Base-by-base conservation (phyloP, 768 basidiomycete species). In the Lactarius sanguifluus region DNA sequence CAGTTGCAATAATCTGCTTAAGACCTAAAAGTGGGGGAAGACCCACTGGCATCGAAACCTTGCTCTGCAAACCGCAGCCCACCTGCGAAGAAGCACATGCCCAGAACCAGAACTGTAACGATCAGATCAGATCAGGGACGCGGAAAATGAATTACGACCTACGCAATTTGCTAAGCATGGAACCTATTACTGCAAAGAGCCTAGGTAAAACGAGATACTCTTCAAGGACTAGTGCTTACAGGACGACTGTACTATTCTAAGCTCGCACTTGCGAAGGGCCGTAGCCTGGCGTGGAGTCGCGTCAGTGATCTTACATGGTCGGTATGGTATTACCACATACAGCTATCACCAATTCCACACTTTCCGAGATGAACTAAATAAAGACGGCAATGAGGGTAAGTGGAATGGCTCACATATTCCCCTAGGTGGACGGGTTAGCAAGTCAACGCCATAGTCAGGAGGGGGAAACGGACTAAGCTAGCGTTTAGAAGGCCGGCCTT, bases 41-140 rank as follows among this genome's bases (percentile, higher is more conserved):
- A 28, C 3, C 62, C 71, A 92, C 91, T 86, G 3, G 81, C 74
- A 67, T 90, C 86, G 67, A 92, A 92, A 1, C 84, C 88, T 75
- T 93, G 92, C 72, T 93, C 90, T 3, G 88, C 86, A 70, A 88
- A 93, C 16, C 84, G 82, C 68, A 87, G 72, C 0, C 91, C 91
- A 16, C 92, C 91, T 0, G 91, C 92, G 68, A 94, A 89, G 77
- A 93, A 91, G 71, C 90, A 91, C 76, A 94, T 85, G 20, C 92
- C 92, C 13, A 94, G 82, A 20, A 94, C 91, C 47, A 95, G 84
- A 1, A 95, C 91, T 92, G 54, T 25, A 43, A 23, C 23, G 47
- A 58, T 60, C 64, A 66, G 47, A 58, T 59, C 64, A 67, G 61
- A 41, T 32, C 59, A 45, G 43, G 47, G 64, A 64, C 55, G 62